Percentiles rank a stretch among this genome's conserved stretches.
Conservation (phyloP, 805 yeast species). For the Myxozyma vanderwaltii region DNA sequence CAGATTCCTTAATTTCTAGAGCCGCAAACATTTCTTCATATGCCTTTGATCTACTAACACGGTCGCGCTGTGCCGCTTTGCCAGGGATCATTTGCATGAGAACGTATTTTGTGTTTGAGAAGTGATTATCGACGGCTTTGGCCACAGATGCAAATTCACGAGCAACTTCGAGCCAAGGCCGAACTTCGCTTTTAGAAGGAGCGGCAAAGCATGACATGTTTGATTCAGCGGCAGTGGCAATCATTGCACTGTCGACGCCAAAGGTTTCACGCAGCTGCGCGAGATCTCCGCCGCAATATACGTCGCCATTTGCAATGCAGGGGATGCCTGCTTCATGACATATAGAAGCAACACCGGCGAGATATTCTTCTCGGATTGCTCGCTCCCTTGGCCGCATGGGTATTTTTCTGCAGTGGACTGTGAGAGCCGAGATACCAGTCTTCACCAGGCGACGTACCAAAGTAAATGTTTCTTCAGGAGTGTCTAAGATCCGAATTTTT, state of each 20-base stretch:
- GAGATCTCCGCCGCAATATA: conserved; percentile 59
- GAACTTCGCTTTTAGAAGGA: conserved; percentile 39
- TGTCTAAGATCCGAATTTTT: conserved; percentile 78
- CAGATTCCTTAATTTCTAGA: background rate
- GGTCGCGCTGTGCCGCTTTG: conserved; percentile 59
- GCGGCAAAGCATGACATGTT: conserved; percentile 74
- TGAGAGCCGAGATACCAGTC: conserved; percentile 84
- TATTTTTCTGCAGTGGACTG: conserved; percentile 89
- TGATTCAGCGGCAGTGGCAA: conserved; percentile 85
- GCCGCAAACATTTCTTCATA: conserved; percentile 40
- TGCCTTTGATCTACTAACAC: conserved; percentile 58
- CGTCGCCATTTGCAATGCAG: conserved; percentile 80
- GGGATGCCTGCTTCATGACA: conserved; percentile 66
- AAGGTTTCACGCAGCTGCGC: conserved; percentile 53
- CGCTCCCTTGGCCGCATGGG: conserved; percentile 80
- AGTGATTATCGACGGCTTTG: conserved; percentile 57
- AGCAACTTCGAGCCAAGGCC: conserved; percentile 54
- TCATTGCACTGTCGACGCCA: conserved; percentile 81
- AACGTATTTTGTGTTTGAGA: conserved; percentile 80
- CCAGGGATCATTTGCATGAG: conserved; percentile 79
- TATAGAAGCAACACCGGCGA: conserved; percentile 61
- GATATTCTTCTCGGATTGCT: conserved; percentile 67
- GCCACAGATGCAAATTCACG: conserved; percentile 62
- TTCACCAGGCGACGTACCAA: conserved; percentile 59
- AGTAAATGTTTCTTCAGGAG: conserved; percentile 58